Conservation (phyloP, 2,329 filamentous ascomycete species). For the Hortaea sp. region DNA sequence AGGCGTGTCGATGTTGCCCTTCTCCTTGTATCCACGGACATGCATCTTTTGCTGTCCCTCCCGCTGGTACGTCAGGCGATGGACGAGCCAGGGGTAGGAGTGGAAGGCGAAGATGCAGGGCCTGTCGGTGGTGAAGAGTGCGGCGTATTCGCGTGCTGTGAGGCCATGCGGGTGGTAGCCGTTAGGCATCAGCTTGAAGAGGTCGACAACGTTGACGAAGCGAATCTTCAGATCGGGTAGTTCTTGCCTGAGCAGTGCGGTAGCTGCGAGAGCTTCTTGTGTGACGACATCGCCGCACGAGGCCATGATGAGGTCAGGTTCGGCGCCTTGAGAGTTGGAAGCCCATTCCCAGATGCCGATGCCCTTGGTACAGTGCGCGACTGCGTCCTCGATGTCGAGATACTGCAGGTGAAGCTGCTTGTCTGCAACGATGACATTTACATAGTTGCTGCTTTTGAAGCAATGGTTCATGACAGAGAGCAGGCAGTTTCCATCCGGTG, state of each 20-base stretch:
- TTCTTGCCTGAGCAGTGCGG: slow-evolving; percentile 60
- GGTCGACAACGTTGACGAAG: slow-evolving; percentile 69
- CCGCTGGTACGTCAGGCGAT: slow-evolving; percentile 66
- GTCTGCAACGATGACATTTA: slow-evolving; percentile 71
- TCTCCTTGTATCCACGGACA: slow-evolving; percentile 71
- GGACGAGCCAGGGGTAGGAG: slow-evolving; percentile 70
- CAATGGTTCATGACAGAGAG: slow-evolving; percentile 70
- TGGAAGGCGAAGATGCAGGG: slow-evolving; percentile 80
- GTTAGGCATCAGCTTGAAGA: slow-evolving; percentile 67
- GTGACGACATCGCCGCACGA: slow-evolving; percentile 66
- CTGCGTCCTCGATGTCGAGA: slow-evolving; percentile 61
- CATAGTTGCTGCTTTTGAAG: slow-evolving; percentile 62
- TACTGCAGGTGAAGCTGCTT: slow-evolving; percentile 72
- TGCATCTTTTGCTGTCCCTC: slow-evolving; percentile 58
- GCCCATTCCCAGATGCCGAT: slow-evolving; percentile 71
- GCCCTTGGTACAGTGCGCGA: slow-evolving; percentile 69
- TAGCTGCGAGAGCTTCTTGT: slow-evolving; percentile 63
- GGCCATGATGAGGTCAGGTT: slow-evolving; percentile 68
- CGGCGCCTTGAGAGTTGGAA: slow-evolving; percentile 55
- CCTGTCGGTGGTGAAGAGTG: slow-evolving; percentile 61
- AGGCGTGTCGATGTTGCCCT: slow-evolving; percentile 75
- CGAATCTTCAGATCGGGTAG: slow-evolving; percentile 65
- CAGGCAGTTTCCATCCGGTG: slow-evolving; percentile 69
- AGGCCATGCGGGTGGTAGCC: slow-evolving; percentile 65
- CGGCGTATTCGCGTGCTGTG: slow-evolving; percentile 53